Evolutionary conservation across 2,329 filamentous ascomycete species (phyloP).

Genomic region (Alternaria panax): DNA sequence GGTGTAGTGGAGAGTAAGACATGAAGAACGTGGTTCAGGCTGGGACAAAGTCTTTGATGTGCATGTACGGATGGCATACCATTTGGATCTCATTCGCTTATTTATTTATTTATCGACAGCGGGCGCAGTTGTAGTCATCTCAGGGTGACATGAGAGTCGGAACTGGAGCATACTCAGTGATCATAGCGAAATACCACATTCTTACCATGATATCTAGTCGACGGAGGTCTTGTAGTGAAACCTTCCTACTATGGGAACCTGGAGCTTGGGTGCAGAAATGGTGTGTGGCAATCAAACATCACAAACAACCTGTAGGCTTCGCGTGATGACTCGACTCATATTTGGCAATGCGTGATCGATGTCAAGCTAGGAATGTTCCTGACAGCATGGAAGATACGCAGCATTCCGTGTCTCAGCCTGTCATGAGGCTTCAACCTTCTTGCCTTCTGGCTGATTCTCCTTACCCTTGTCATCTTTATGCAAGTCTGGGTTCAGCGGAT

Average conservation of each 20-base stretch:
- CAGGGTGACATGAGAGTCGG: not conserved
- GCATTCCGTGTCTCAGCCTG: not conserved
- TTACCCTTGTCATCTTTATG: constrained; percentile 32
- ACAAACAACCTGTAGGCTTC: not conserved
- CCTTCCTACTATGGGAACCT: not conserved
- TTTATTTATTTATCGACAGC: not conserved
- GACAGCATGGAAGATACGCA: not conserved
- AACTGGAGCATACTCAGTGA: not conserved
- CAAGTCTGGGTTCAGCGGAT: constrained; percentile 52
- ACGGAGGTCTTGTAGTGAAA: not conserved
- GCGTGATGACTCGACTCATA: not conserved
- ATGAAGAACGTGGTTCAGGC: not conserved
- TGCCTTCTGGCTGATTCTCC: not conserved
- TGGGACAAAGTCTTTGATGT: not conserved
- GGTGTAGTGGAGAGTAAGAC: not conserved
- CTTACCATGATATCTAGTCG: not conserved
- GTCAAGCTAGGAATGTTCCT: not conserved
- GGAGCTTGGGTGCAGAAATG: not conserved
- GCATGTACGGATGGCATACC: not conserved
- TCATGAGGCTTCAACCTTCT: not conserved
- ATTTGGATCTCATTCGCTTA: not conserved
- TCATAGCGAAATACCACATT: not conserved
- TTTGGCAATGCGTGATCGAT: not conserved
- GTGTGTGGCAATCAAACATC: not conserved
- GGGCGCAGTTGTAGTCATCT: not conserved